Percentiles rank a stretch among this genome's conserved stretches.
phyloP scores from a whole-genome alignment of 2,329 filamentous ascomycete species.

The Penicillium sp. region DNA sequence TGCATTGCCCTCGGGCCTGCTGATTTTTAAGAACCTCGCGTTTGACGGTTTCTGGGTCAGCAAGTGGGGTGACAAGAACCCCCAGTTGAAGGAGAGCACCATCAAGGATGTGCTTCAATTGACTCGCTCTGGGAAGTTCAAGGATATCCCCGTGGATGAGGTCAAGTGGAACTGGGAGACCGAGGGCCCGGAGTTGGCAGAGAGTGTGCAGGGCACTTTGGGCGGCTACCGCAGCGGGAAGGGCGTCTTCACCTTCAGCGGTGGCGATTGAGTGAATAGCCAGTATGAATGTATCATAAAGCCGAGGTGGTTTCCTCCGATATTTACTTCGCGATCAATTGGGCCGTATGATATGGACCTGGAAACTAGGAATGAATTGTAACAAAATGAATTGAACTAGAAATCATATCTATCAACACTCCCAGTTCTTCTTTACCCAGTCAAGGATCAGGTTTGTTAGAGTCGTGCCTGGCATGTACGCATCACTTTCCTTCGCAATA shows the following conservation, averaged over 20 bases:
- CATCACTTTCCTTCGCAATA: constrained; percentile 47
- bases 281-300: background rate
- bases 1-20: constrained; percentile 71
- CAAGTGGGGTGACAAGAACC: constrained; percentile 76
- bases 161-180: constrained; percentile 82
- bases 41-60: constrained; percentile 96
- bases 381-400: background rate
- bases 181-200: constrained; percentile 63
- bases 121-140: constrained; percentile 72
- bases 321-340: background rate
- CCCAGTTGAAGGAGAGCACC: constrained; percentile 70
- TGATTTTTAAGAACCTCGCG: constrained; percentile 90
- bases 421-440: constrained; percentile 59
- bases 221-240: constrained; percentile 84
- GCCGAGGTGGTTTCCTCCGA: background rate
- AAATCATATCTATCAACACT: constrained; percentile 22
- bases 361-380: background rate
- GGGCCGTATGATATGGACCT: background rate
- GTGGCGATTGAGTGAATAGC: constrained; percentile 27
- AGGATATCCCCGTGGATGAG: constrained; percentile 77
- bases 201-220: constrained; percentile 77
- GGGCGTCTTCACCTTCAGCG: constrained; percentile 79
- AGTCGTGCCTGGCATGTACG: constrained; percentile 52
- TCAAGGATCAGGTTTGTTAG: constrained; percentile 58
- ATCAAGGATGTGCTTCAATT: constrained; percentile 80